These are phyloP conservation scores for Sordariomycetes sp. DNA, from an alignment of 2,329 filamentous ascomycete species.

Conservation along the genomic window DNA sequence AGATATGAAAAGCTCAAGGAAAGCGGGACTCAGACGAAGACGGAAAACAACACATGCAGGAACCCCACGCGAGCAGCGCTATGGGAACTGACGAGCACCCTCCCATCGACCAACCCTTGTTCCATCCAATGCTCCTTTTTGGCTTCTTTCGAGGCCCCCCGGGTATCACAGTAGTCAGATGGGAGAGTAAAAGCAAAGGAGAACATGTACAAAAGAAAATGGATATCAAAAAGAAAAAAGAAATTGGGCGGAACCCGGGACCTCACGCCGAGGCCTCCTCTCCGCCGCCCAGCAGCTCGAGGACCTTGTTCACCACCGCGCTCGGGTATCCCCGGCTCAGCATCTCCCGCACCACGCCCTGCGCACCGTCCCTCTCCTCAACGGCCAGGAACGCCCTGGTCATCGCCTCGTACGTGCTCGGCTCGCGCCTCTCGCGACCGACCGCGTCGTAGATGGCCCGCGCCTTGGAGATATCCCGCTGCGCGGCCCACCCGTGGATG, in stretches of 20 bases:
- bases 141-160: neutral
- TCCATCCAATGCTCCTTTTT: neutral
- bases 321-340: conserved; percentile 79
- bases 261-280: conserved; percentile 6
- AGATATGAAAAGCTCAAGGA: neutral
- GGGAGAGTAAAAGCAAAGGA: conserved; percentile 1
- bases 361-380: conserved; percentile 67
- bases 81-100: neutral
- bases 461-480: conserved; percentile 70
- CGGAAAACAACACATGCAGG: no score
- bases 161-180: conserved; percentile 6
- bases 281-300: conserved; percentile 63
- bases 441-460: conserved; percentile 72
- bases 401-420: conserved; percentile 98
- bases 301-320: conserved; percentile 86
- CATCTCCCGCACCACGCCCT: conserved; percentile 80
- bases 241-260: neutral
- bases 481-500: conserved; percentile 90
- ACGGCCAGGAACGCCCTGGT: conserved; percentile 82
- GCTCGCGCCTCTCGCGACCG: conserved; percentile 69
- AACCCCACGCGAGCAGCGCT: neutral
- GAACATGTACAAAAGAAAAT: neutral
- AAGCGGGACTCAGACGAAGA: neutral
- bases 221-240: no score
- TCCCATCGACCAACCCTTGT: conserved; percentile 5